Base-by-base conservation (phyloP, 495 filamentous ascomycete species). In the Hypoxylon lenormandii region DNA sequence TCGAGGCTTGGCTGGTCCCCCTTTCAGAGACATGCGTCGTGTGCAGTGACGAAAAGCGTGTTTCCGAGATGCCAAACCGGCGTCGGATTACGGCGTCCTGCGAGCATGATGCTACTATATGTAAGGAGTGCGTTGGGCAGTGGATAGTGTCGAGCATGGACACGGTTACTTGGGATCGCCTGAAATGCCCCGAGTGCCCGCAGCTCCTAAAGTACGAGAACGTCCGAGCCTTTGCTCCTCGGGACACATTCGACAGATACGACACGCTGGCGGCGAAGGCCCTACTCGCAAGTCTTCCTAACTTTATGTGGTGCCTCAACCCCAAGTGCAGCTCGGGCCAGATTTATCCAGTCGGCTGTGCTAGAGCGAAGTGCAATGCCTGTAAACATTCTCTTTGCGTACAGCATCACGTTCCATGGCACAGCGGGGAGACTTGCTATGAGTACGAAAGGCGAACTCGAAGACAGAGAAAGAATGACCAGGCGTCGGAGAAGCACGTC, bases 381-480 rank as follows among this genome's bases (percentile, higher is more conserved):
- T 85, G 83, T 47, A 66, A 60, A 5, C 65, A 65, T 28, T 57
- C 64, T 7, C 74, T 79, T 37, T 86, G 83, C 51, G 72, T 81
- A 19, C 69, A 59, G 5, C 83, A 86, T 65, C 73, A 77, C 19
- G 67, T 82, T 3, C 76, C 77, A 2, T 84, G 82, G 82, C 84
- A 86, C 49, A 72, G 72, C 19, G 80, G 79, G 5, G 72, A 80
- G 60, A 82, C 81, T 0, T 86, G 84, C 70, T 79, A 80, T 5
- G 74, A 83, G 21, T 84, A 82, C 55, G 82, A 85, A 18, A 43
- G 48, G 8, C 65, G 73, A 18, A 78, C 72, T 10, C 63, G 56
- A 23, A 69, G 60, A 23, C 72, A 69, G 38, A 66, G 63, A 60
- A 78, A 61, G 40, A 79, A 79, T 50, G 72, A 77, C 23, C 70